phyloP scores from a whole-genome alignment of 2,329 filamentous ascomycete species.

The Dothistroma pini region DNA sequence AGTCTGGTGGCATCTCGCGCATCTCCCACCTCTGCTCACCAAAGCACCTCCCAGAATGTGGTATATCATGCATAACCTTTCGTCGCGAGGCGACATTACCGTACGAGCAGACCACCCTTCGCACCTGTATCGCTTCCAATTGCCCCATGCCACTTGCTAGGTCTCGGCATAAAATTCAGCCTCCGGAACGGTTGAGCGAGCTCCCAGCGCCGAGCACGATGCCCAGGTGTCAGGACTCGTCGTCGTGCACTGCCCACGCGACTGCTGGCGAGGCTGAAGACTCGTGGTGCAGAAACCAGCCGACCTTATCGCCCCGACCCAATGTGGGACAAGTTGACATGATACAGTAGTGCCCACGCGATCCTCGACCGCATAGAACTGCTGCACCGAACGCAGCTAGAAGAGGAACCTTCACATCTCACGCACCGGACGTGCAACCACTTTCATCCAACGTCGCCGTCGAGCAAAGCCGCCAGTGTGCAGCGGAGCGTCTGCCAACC shows the following conservation, averaged over 20 bases:
- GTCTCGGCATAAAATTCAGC: background rate
- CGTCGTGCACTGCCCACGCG: background rate
- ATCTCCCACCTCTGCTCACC: too few species aligned
- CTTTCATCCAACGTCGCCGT: slow-evolving; percentile 4
- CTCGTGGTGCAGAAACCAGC: background rate
- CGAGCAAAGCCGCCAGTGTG: background rate
- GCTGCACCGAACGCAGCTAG: background rate
- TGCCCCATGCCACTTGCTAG: too few species aligned
- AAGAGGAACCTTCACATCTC: background rate
- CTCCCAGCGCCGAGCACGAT: background rate
- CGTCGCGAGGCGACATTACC: too few species aligned
- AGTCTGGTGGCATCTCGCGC: background rate
- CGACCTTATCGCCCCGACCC: background rate
- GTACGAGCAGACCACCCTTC: too few species aligned
- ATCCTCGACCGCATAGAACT: slow-evolving; percentile 7
- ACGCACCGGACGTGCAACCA: background rate
- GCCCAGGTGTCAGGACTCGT: background rate
- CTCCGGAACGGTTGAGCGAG: background rate
- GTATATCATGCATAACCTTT: too few species aligned
- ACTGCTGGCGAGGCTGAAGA: background rate
- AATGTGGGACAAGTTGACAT: background rate
- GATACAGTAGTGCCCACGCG: background rate
- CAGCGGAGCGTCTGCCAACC: slow-evolving; percentile 1
- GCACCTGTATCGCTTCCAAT: too few species aligned
- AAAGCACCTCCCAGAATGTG: too few species aligned